phyloP scores from a whole-genome alignment of 257 asterid genomes.

The Lycium barbarum region DNA sequence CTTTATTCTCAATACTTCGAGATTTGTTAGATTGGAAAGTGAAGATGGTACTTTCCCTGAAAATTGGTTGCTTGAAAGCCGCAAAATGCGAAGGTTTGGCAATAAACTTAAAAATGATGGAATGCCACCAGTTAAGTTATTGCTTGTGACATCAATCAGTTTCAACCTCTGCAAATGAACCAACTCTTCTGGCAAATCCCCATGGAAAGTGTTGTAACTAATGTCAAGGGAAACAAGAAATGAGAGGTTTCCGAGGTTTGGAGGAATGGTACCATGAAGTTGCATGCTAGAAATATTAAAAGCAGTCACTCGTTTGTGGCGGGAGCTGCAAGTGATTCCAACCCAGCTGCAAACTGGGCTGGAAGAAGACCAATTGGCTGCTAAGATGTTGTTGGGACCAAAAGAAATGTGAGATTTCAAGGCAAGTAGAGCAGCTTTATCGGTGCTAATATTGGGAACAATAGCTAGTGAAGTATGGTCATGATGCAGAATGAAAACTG shows the following conservation, averaged over 20 bases:
- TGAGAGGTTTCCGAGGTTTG: background rate
- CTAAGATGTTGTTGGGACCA: background rate
- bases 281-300: background rate
- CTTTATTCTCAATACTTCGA: background rate
- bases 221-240: background rate
- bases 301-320: background rate
- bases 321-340: background rate
- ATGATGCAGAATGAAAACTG: background rate
- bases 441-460: background rate
- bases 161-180: slow-evolving; percentile 3
- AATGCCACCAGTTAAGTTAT: background rate
- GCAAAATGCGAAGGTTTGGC: background rate
- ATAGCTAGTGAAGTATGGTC: background rate
- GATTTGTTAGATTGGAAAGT: background rate
- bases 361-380: background rate
- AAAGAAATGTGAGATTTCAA: background rate
- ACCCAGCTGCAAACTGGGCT: background rate
- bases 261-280: slow-evolving; percentile 8
- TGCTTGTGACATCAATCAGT: background rate
- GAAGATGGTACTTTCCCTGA: background rate
- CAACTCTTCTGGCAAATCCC: background rate
- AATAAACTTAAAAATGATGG: background rate
- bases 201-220: background rate
- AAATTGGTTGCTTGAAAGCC: background rate
- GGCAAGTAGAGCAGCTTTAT: background rate